phyloP scores from a whole-genome alignment of 169 alveolate species.

The Plasmodium gallinaceum region DNA sequence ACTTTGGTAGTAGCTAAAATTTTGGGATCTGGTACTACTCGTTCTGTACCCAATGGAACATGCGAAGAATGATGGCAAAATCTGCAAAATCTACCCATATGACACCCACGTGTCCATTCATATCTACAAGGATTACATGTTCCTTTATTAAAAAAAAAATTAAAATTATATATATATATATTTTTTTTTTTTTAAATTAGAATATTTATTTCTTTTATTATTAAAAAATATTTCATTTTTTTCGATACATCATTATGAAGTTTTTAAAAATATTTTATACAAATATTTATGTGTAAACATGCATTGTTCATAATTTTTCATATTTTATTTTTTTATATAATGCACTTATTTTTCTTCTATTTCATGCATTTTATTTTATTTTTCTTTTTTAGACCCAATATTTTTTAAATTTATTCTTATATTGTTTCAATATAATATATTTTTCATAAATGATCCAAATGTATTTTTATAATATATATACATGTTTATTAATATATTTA shows the following conservation, averaged over 20 bases:
- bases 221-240: too few relatives aligned
- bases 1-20: conserved; percentile 19
- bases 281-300: too few relatives aligned
- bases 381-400: background rate
- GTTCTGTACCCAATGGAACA: conserved; percentile 52
- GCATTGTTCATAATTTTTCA: too few relatives aligned
- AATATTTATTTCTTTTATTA: background rate
- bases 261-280: too few relatives aligned
- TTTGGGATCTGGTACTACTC: conserved; percentile 63
- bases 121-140: conserved; percentile 79
- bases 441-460: too few relatives aligned
- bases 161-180: background rate
- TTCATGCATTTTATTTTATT: background rate
- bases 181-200: background rate
- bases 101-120: conserved; percentile 81
- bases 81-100: conserved; percentile 77
- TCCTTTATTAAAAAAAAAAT: conserved; percentile 24
- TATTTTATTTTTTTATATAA: too few relatives aligned
- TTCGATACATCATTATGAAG: too few relatives aligned
- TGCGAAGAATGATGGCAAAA: conserved; percentile 78
- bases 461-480: background rate
- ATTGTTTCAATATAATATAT: too few relatives aligned
- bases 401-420: background rate
- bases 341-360: background rate
- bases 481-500: conserved; percentile 5